Percentiles rank a stretch among this genome's conserved stretches.
phyloP scores from a whole-genome alignment of 2,329 filamentous ascomycete genomes.

The Colletotrichum sansevieriae region DNA sequence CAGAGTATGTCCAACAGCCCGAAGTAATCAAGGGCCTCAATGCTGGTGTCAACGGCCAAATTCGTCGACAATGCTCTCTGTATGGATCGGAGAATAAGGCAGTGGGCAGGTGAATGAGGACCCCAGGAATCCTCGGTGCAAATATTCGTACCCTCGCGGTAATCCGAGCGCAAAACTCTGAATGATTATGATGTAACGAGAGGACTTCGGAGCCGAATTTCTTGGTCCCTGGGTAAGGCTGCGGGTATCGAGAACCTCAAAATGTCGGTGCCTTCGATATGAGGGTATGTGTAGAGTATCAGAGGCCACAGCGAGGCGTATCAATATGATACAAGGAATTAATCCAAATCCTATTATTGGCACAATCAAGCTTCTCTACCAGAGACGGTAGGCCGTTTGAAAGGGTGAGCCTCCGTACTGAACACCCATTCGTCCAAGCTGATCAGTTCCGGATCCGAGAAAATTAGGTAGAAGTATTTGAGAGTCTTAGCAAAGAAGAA shows the following conservation, averaged over 20 bases:
- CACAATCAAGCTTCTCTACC: conserved; percentile 8
- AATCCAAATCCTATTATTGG: neutral
- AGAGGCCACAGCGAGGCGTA: neutral
- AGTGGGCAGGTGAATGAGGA: neutral
- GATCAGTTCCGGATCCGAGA: conserved; percentile 72
- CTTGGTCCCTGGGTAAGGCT: neutral
- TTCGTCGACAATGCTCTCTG: neutral
- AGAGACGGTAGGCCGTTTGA: conserved; percentile 43
- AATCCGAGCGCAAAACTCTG: neutral
- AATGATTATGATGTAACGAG: neutral
- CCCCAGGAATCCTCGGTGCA: neutral
- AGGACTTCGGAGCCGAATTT: no score
- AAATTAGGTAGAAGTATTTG: conserved; percentile 82
- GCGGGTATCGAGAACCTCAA: conserved; percentile 1
- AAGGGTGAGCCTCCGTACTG: conserved; percentile 66
- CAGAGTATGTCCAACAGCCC: neutral
- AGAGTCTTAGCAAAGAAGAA: conserved; percentile 82
- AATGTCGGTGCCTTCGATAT: conserved; percentile 1
- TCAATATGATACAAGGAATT: conserved; percentile 16
- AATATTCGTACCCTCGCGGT: neutral
- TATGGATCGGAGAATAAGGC: neutral
- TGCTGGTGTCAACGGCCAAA: neutral
- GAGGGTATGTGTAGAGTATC: neutral
- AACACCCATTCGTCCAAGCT: conserved; percentile 77
- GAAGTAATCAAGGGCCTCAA: no score